phyloP scores from a whole-genome alignment of 2,329 filamentous ascomycete species.

The Colletotrichum melonis region DNA sequence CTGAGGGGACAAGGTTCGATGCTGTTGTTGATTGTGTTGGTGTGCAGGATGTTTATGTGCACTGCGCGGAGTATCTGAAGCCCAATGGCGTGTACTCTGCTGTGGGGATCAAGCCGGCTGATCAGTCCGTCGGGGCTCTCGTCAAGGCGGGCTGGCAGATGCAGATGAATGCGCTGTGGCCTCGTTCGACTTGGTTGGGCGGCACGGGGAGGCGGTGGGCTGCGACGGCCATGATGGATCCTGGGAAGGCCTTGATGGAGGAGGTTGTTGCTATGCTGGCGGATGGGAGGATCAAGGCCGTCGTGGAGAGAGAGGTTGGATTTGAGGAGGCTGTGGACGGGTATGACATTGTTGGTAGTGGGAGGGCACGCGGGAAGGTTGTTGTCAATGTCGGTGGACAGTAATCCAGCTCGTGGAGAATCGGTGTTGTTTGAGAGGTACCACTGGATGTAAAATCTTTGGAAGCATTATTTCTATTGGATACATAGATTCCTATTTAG shows the following conservation, averaged over 20 bases:
- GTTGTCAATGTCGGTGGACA: slow-evolving; percentile 46
- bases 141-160: slow-evolving; percentile 46
- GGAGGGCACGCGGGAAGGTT: slow-evolving; percentile 52
- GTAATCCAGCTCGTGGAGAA: not conserved
- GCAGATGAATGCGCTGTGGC: slow-evolving; percentile 53
- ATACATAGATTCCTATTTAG: not conserved
- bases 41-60: slow-evolving; percentile 56
- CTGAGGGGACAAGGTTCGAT: slow-evolving; percentile 47
- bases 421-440: no score
- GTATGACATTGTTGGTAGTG: slow-evolving; percentile 46
- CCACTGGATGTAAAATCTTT: not conserved
- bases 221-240: slow-evolving; percentile 48
- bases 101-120: slow-evolving; percentile 52
- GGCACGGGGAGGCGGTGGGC: slow-evolving; percentile 50
- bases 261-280: slow-evolving; percentile 45
- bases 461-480: not conserved
- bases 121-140: slow-evolving; percentile 44
- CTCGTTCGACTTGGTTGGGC: slow-evolving; percentile 47
- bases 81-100: slow-evolving; percentile 52
- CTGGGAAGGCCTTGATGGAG: slow-evolving; percentile 46
- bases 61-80: slow-evolving; percentile 52
- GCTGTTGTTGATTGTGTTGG: slow-evolving; percentile 63
- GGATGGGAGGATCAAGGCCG: slow-evolving; percentile 47
- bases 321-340: slow-evolving; percentile 51
- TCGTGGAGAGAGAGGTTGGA: slow-evolving; percentile 50